Conservation (phyloP, 805 yeast genomes). For the Torulaspora quercuum region DNA sequence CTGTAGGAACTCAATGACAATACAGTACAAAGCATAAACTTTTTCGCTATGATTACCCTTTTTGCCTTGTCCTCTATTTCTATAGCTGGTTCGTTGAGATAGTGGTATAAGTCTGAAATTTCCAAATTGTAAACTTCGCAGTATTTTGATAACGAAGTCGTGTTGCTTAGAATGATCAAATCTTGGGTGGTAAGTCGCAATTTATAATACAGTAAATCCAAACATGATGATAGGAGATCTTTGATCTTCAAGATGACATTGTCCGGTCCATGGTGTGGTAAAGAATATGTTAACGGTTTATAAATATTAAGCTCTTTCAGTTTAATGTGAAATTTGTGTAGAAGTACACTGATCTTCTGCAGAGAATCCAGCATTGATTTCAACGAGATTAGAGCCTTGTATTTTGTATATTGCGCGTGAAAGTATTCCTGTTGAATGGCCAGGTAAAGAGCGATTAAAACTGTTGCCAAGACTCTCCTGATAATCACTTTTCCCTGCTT, state of each 20-base stretch:
- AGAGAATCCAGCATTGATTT: slow-evolving; percentile 17
- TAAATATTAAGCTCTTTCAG: slow-evolving; percentile 34
- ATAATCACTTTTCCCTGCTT: neutral
- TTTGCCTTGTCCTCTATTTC: slow-evolving; percentile 34
- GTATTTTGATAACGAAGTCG: slow-evolving; percentile 40
- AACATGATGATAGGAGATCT: slow-evolving; percentile 36
- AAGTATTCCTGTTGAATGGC: slow-evolving; percentile 27
- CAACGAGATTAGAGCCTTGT: slow-evolving; percentile 19
- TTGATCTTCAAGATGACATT: slow-evolving; percentile 19
- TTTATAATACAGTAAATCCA: slow-evolving; percentile 31
- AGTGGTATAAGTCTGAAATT: slow-evolving; percentile 31
- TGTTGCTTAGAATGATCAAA: slow-evolving; percentile 32
- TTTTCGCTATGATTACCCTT: slow-evolving; percentile 39
- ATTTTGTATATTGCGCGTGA: slow-evolving; percentile 20
- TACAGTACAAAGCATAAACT: slow-evolving; percentile 44
- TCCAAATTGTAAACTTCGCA: slow-evolving; percentile 44
- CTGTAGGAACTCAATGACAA: slow-evolving; percentile 35
- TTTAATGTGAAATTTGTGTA: slow-evolving; percentile 28
- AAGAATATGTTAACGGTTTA: slow-evolving; percentile 17
- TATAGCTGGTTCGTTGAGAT: slow-evolving; percentile 18
- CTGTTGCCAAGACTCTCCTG: slow-evolving; percentile 12
- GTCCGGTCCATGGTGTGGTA: neutral
- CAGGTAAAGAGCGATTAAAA: slow-evolving; percentile 21
- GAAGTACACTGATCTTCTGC: slow-evolving; percentile 26
- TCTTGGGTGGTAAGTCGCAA: slow-evolving; percentile 28